Evolutionary conservation across 305 asterid genomes (phyloP), one percentile per base, ranked within the genome.

Genomic region (Rubia occidens): DNA sequence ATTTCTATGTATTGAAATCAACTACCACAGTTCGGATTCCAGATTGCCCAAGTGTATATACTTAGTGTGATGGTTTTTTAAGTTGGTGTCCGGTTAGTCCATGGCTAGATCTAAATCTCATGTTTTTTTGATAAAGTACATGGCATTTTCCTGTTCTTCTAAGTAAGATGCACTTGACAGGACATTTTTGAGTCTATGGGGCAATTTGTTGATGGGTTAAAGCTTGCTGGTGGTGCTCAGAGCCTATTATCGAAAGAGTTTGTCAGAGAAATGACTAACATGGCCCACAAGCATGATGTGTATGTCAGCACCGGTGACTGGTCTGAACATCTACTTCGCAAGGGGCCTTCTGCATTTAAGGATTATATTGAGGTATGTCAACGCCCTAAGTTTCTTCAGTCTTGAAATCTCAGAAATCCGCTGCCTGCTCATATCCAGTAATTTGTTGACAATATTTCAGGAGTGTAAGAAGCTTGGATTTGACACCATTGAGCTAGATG

Each of bases 181-280:
- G 95, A 93, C 71, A 81, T 90, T 56, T 90, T 93, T 54, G 96
- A 90, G 73, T 81, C 94, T 8, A 86, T 86, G 95, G 96, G 96
- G 61, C 88, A 86, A 68, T 93, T 88, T 82, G 96, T 93, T 68
- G 96, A 90, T 75, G 98, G 96, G 10, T 73, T 89, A 77, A 91
- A 91, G 80, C 81, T 91, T 62, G 60, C 90, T 65, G 96, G 92
- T 60, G 98, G 96, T 49, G 85, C 98, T 69, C 83, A 88, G 32
- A 82, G 89, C 80, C 71, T 85, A 82, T 80, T 88, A 75, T 86
- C 97, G 6, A 85, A 71, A 75, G 76, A 81, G 67, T 87, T 79
- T 74, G 75, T 88, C 70, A 85, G 79, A 83, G 89, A 90, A 79
- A 85, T 93, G 40, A 85, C 90, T 29, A 71, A 75, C 64, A 79